Percentiles rank a stretch among this genome's conserved stretches.
Conservation (phyloP, 83 land plant species). For the Larix sibirica region DNA sequence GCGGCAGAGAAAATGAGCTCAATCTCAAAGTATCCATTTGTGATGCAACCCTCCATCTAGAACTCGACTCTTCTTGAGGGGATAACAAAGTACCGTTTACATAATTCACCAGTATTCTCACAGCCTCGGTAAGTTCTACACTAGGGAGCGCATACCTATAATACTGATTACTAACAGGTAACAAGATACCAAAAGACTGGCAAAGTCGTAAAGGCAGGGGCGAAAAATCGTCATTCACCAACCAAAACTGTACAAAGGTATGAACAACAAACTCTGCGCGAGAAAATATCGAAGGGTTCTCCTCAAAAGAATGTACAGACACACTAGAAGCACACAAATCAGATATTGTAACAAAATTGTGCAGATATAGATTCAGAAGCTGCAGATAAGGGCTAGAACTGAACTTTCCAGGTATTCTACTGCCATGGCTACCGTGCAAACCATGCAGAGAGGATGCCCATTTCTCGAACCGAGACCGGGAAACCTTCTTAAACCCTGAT, state of each 20-base stretch:
- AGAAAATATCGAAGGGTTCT: constrained; percentile 5
- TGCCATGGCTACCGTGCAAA: constrained; percentile 22
- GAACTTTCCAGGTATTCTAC: constrained; percentile 30
- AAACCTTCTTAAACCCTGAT: constrained; percentile 4
- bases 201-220: constrained; percentile 34
- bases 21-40: constrained; percentile 21
- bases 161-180: constrained; percentile 21
- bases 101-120: constrained; percentile 52
- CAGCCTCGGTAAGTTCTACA: constrained; percentile 56
- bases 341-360: constrained; percentile 56
- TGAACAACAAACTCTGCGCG: constrained; percentile 67
- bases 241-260: constrained; percentile 78
- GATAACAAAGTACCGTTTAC: constrained; percentile 23
- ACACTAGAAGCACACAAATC: constrained; percentile 18
- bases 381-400: constrained; percentile 47
- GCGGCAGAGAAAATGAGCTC: background rate
- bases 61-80: constrained; percentile 13
- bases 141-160: constrained; percentile 57
- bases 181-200: constrained; percentile 31
- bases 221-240: constrained; percentile 84
- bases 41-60: constrained; percentile 9
- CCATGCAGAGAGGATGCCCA: constrained; percentile 70
- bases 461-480: constrained; percentile 49
- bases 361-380: constrained; percentile 75
- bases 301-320: constrained; percentile 24